Percentiles rank a stretch among this genome's conserved stretches.
Evolutionary conservation across 2,329 filamentous ascomycete species (phyloP).

Genomic region (Diaporthe eres): DNA sequence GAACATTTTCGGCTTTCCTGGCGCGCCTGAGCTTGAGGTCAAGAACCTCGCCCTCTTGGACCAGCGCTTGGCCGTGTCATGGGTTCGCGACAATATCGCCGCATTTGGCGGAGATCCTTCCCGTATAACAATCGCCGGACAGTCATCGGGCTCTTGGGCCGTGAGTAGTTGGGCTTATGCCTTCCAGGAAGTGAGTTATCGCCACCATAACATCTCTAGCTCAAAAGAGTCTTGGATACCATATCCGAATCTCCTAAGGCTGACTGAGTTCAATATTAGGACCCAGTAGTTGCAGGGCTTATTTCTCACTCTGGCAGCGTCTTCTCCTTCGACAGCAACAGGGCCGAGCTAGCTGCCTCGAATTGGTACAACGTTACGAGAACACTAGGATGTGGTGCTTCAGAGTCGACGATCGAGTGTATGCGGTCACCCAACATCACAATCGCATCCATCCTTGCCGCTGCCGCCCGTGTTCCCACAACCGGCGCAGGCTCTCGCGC

Average conservation of each 20-base stretch:
- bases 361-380: constrained; percentile 32
- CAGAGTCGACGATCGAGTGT: constrained; percentile 14
- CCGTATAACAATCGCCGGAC: constrained; percentile 33
- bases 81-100: constrained; percentile 31
- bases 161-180: constrained; percentile 19
- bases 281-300: constrained; percentile 24
- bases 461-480: constrained; percentile 2
- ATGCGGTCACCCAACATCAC: constrained; percentile 26
- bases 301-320: constrained; percentile 21
- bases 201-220: neutral
- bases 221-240: neutral
- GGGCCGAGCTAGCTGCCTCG: constrained; percentile 9
- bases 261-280: neutral
- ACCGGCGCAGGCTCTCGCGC: constrained; percentile 3
- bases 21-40: constrained; percentile 25
- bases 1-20: constrained; percentile 36
- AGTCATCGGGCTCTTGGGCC: constrained; percentile 25
- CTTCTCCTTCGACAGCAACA: constrained; percentile 17
- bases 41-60: constrained; percentile 36
- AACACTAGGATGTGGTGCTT: constrained; percentile 28
- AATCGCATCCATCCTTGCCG: neutral
- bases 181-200: neutral
- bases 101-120: constrained; percentile 29
- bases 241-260: neutral
- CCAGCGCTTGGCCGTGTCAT: constrained; percentile 34